These are phyloP conservation scores for Fusarium phyllophilum DNA, from an alignment of 2,329 filamentous ascomycete genomes.

Conservation along the genomic window DNA sequence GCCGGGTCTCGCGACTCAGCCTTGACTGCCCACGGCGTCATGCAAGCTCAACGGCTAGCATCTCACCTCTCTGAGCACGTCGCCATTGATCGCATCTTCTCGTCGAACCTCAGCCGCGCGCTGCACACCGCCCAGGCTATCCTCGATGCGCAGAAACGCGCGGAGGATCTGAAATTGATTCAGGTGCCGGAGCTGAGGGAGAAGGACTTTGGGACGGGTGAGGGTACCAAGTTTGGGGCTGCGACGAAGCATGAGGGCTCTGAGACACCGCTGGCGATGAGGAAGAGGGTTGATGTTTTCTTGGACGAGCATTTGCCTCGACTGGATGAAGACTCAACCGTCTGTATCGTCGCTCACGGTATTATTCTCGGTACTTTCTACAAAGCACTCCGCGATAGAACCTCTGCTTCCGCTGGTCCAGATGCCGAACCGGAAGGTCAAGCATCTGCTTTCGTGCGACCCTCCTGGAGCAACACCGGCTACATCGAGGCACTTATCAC, in stretches of 20 bases:
- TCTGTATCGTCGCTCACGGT: conserved; percentile 78
- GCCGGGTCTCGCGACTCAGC: conserved; percentile 84
- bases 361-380: conserved; percentile 79
- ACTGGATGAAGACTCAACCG: conserved; percentile 11
- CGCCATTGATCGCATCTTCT: conserved; percentile 72
- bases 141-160: conserved; percentile 61
- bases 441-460: conserved; percentile 30
- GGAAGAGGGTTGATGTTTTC: conserved; percentile 70
- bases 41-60: conserved; percentile 80
- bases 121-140: conserved; percentile 76
- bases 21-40: conserved; percentile 82
- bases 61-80: conserved; percentile 61
- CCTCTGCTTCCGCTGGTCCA: conserved; percentile 48
- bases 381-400: conserved; percentile 67
- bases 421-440: conserved; percentile 20
- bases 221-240: conserved; percentile 68
- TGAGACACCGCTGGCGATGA: conserved; percentile 77
- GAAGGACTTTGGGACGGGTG: conserved; percentile 77
- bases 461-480: conserved; percentile 65
- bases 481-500: conserved; percentile 52
- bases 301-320: conserved; percentile 72
- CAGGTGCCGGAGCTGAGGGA: conserved; percentile 67
- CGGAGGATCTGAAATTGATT: conserved; percentile 30
- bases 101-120: conserved; percentile 82
- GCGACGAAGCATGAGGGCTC: conserved; percentile 58